Base-by-base conservation (phyloP, 768 basidiomycete genomes). In the Tephrocybe sp. region DNA sequence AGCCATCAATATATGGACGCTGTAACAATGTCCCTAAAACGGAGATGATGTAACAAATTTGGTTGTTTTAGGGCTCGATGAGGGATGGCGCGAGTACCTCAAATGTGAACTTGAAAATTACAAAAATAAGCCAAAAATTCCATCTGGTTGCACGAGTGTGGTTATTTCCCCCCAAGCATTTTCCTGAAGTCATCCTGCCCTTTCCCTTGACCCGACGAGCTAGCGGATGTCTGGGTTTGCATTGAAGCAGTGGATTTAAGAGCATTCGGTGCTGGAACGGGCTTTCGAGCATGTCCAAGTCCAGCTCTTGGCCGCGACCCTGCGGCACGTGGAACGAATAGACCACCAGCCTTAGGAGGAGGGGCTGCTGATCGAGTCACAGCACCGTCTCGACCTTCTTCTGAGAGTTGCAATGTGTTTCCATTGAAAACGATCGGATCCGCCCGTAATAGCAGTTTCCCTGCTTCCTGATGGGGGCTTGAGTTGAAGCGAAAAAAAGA, bases 171-270 rank as follows among this genome's bases (percentile, higher is more conserved):
- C 51, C 71, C 72, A 30, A 95, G 65, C 85, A 95, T 86, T 62
- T 85, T 90, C 51, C 93, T 74, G 66, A 96, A 96, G 59, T 90
- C 90, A 58, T 92, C 85, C 64, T 94, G 92, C 1, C 82, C 80
- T 63, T 79, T 85, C 23, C 70, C 74, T 40, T 35, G 46, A 47
- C 34, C 39, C 22, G 67, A 65, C 35, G 61, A 60, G 10, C 60
- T 49, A 2, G 60, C 51, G 7, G 66, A 51, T 10, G 62, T 39
- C 17, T 63, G 51, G 20, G 60, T 32, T 17, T 61, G 26, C 26
- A 7, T 26, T 26, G 26, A 26, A 7, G 26, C 26, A 26, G 3
- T 26, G 26, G 26, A 26, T 26, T 7, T 7, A 26, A 26, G 26
- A 26, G 7, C 26, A 26, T 7, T 26, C 3, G 26, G 35, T 48